Percentiles rank a stretch among this genome's conserved stretches.
phyloP scores from a whole-genome alignment of 2,329 filamentous ascomycete genomes.

The Fusarium marasasianum region DNA sequence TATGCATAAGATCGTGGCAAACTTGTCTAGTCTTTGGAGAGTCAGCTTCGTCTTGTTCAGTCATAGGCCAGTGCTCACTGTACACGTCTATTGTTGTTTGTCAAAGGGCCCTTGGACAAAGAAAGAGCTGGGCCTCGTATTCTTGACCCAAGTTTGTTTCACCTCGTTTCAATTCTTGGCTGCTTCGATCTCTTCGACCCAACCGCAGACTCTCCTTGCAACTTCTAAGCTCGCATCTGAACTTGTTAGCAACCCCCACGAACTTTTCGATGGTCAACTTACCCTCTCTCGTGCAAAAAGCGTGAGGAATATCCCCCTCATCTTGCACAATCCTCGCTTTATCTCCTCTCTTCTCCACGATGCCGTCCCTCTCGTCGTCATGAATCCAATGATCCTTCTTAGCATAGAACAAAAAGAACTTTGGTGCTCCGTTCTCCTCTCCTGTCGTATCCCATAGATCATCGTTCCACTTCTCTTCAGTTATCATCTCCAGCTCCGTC shows the following conservation, averaged over 20 bases:
- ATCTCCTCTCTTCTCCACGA: constrained; percentile 58
- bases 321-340: constrained; percentile 63
- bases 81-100: background rate
- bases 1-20: constrained; percentile 17
- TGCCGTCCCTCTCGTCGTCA: constrained; percentile 62
- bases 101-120: background rate
- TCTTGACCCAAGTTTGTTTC: background rate
- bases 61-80: background rate
- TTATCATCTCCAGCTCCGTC: constrained; percentile 68
- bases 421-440: constrained; percentile 47
- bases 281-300: constrained; percentile 62
- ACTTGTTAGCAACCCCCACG: constrained; percentile 1
- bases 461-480: constrained; percentile 67
- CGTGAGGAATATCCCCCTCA: constrained; percentile 65
- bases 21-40: background rate
- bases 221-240: constrained; percentile 31
- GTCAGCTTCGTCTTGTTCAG: constrained; percentile 13
- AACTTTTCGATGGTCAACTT: constrained; percentile 16
- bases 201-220: constrained; percentile 24
- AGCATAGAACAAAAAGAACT: constrained; percentile 69
- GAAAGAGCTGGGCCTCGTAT: background rate
- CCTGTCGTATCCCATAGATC: constrained; percentile 63
- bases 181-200: constrained; percentile 27
- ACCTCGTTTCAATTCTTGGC: background rate
- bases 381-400: constrained; percentile 71